Conservation (phyloP, 805 yeast genomes). For the Candida jianshihensis region DNA sequence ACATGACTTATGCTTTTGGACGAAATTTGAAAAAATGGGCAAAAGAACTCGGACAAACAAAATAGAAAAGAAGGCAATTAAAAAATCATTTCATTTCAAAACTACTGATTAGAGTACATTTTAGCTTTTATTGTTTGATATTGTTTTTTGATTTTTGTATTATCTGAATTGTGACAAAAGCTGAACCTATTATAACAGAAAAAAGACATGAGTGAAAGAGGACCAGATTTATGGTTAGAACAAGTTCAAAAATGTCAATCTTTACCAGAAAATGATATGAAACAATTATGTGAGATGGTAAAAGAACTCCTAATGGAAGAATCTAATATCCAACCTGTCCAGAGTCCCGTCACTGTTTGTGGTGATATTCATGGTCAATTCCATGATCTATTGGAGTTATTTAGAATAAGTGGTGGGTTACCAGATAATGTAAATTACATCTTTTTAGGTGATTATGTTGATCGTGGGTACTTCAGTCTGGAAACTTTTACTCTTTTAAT, state of each 20-base stretch:
- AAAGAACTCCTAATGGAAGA: conserved; percentile 95
- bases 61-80: too few relatives aligned
- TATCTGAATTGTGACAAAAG: too few relatives aligned
- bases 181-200: neutral
- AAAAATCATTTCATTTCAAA: too few relatives aligned
- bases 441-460: conserved; percentile 94
- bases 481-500: conserved; percentile 91
- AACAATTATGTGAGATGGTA: conserved; percentile 90
- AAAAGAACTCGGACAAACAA: too few relatives aligned
- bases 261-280: conserved; percentile 88
- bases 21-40: too few relatives aligned
- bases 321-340: conserved; percentile 89
- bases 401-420: conserved; percentile 87
- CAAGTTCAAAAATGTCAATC: conserved; percentile 86
- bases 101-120: too few relatives aligned
- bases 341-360: conserved; percentile 90
- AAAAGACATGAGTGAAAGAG: conserved; percentile 54
- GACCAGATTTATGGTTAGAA: conserved; percentile 96
- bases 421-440: conserved; percentile 79
- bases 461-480: conserved; percentile 91
- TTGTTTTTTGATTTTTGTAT: too few relatives aligned
- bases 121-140: too few relatives aligned
- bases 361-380: conserved; percentile 98
- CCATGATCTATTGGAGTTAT: conserved; percentile 86
- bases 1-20: too few relatives aligned